Base-by-base conservation (phyloP, 805 yeast species). In the Maudiozyma bulderi region DNA sequence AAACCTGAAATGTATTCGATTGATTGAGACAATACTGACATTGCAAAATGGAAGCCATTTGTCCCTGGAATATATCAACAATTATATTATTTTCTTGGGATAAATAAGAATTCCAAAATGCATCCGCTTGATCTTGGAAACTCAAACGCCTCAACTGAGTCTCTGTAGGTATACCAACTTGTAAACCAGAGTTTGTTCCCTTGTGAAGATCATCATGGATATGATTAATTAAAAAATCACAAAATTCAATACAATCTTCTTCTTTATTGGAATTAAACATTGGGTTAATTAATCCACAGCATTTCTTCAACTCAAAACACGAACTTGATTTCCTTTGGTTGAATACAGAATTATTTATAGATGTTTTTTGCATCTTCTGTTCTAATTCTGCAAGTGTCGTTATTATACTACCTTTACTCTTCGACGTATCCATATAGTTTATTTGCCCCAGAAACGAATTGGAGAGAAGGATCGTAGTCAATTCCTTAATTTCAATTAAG, bases 221-320 rank as follows among this genome's bases (percentile, higher is more conserved):
- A 2, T 93, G 89, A 66, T 91, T 96, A 30, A 91, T 71, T 33
- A 91, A 65, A 73, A 86, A 91, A 32, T 95, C 90, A 46, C 89
- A 74, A 60, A 91, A 84, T 62, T 91, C 98, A 62, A 90, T 96
- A 1, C 96, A 86, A 62, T 91, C 98, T 60, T 91, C 97, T 63
- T 91, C 97, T 50, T 78, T 80, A 56, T 81, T 83, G 2, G 87
- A 95, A 0, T 82, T 77, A 69, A 89, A 91, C 73, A 84, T 76
- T 1, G 83, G 76, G 37, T 88, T 83, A 38, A 86, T 64, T 0
- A 82, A 72, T 0, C 95, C 95, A 26, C 84, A 69, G 2, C 81
- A 75, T 45, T 72, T 72, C 60, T 86, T 86, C 63, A 90, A 84
- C 15, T 75, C 75, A 15, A 43, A 20, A 14, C 43, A 31, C 1